Conservation (phyloP, 768 basidiomycete genomes). For the Amyloporia xantha region DNA sequence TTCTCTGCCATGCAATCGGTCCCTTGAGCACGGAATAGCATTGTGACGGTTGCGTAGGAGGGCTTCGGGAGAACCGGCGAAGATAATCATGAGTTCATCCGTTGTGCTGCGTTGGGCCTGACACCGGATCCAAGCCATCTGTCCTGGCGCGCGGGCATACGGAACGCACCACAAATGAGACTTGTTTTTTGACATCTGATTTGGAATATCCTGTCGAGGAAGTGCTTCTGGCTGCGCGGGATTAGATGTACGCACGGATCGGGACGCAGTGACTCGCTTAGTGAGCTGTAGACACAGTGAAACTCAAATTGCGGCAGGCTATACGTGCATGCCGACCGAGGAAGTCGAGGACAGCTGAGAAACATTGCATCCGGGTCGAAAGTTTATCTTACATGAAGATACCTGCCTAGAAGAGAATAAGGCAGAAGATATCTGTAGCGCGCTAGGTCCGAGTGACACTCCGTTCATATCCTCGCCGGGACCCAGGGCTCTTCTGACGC, state of each 20-base stretch:
- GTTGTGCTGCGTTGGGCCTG: neutral
- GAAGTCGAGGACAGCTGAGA: neutral
- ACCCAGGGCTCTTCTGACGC: neutral
- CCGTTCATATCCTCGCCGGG: conserved; percentile 3
- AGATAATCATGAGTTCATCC: neutral
- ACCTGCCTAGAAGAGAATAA: conserved; percentile 24
- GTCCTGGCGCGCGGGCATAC: neutral
- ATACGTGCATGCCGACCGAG: neutral
- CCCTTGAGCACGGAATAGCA: neutral
- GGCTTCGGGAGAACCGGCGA: neutral
- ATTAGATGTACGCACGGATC: neutral
- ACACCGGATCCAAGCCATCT: neutral
- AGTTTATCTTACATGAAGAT: conserved; percentile 1
- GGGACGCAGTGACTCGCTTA: neutral
- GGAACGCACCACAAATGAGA: conserved; percentile 1
- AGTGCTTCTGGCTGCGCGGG: neutral
- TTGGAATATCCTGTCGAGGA: neutral
- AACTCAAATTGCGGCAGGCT: neutral
- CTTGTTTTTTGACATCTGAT: no score
- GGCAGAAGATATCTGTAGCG: conserved; percentile 17
- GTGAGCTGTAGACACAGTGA: neutral
- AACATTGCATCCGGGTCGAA: conserved; percentile 1
- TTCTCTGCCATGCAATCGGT: conserved; percentile 5
- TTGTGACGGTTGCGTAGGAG: neutral
- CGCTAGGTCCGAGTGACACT: conserved; percentile 6